A percentile compares a stretch with the other conserved stretches of the same genome.
phyloP scores from a whole-genome alignment of 2,329 filamentous ascomycete genomes.

The Trichoderma afroharzianum region DNA sequence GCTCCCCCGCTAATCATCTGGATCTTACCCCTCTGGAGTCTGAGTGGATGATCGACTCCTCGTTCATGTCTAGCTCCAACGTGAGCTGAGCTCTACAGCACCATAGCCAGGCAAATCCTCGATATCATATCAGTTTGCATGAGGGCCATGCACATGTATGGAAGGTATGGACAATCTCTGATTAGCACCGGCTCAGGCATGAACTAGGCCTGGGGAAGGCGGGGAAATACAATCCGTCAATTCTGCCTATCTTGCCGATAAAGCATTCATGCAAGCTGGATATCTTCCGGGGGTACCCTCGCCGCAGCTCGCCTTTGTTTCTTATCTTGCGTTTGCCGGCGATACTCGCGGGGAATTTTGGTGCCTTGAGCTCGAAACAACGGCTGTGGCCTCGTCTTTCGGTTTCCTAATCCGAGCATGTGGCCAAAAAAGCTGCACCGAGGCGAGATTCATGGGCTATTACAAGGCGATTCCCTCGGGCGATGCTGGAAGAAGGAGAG shows the following conservation, averaged over 20 bases:
- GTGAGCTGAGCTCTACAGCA: background rate
- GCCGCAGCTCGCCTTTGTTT: background rate
- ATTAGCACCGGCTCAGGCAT: background rate
- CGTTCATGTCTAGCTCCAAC: background rate
- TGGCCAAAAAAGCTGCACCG: background rate
- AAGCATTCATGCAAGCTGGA: background rate
- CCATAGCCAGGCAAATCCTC: background rate
- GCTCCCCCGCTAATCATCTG: background rate
- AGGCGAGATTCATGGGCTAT: background rate
- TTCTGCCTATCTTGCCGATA: conserved; percentile 16
- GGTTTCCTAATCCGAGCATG: background rate
- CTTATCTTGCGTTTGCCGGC: conserved; percentile 7
- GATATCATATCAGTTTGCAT: background rate
- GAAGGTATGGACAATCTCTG: conserved; percentile 4
- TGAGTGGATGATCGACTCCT: background rate
- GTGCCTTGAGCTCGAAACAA: background rate
- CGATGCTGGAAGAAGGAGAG: background rate
- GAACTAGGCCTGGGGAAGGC: conserved; percentile 7
- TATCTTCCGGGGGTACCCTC: background rate
- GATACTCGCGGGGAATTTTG: conserved; percentile 5
- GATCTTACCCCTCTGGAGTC: background rate
- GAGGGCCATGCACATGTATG: background rate
- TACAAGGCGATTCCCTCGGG: background rate
- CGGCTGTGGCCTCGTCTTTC: background rate
- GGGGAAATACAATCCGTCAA: conserved; percentile 12